A percentile compares a stretch with the other conserved stretches of the same genome.
These are phyloP conservation scores for Trichophyton schoenleinii DNA, from an alignment of 2,329 filamentous ascomycete genomes.

Conservation along the genomic window DNA sequence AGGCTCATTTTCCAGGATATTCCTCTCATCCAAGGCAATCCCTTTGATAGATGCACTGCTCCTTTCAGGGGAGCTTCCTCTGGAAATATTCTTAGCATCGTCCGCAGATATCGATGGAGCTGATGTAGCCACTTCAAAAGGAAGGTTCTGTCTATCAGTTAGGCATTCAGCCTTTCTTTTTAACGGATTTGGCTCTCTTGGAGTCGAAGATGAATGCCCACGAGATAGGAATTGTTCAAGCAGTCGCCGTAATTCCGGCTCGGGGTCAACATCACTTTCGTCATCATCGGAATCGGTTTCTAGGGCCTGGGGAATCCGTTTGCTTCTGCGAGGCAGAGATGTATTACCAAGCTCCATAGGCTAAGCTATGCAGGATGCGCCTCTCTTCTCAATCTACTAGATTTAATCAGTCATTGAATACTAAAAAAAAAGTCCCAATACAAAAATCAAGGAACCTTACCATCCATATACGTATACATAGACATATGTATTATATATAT, in stretches of 20 bases:
- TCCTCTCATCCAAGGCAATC: background rate
- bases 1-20: background rate
- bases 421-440: too few relatives aligned
- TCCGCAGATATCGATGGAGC: background rate
- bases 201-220: background rate
- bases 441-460: background rate
- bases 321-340: background rate
- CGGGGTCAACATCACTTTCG: conserved; percentile 13
- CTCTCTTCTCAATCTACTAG: background rate
- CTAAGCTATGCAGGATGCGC: background rate
- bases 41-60: background rate
- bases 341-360: background rate
- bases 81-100: background rate
- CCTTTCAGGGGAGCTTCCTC: background rate
- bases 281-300: background rate
- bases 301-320: background rate
- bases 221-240: conserved; percentile 19
- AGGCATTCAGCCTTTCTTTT: background rate
- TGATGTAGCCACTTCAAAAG: background rate
- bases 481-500: too few relatives aligned
- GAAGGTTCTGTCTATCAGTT: background rate
- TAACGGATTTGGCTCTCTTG: background rate
- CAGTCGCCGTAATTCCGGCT: conserved; percentile 16
- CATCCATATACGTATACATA: too few relatives aligned
- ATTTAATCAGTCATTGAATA: too few relatives aligned